Conservation (phyloP, 2,329 filamentous ascomycete genomes). For the Ceratocystis ficicola region DNA sequence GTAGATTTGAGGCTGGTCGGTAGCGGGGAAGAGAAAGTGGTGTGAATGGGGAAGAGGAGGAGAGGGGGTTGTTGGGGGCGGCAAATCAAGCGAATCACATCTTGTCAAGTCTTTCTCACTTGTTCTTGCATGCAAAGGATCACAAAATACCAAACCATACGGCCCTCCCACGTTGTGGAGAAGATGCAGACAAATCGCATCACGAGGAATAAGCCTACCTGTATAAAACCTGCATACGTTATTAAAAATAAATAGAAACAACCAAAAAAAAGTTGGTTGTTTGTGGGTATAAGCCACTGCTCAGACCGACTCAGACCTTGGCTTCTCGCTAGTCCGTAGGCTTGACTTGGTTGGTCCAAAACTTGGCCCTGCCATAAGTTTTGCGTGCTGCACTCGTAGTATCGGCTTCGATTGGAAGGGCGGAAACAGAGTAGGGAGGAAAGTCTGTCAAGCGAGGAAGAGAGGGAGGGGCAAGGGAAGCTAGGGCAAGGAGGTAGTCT, state of each 20-base stretch:
- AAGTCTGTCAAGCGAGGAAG: not conserved
- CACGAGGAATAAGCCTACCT: not conserved
- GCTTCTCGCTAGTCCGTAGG: not conserved
- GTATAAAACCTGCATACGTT: too few relatives aligned
- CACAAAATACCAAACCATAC: not conserved
- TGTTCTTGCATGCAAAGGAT: not conserved
- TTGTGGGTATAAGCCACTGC: not conserved
- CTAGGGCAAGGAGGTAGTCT: not conserved
- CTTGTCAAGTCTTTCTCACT: not conserved
- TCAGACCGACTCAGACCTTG: not conserved
- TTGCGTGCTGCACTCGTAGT: not conserved
- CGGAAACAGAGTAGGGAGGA: not conserved
- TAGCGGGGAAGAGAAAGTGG: not conserved
- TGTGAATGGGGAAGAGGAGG: not conserved
- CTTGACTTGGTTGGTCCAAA: not conserved
- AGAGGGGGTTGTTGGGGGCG: not conserved
- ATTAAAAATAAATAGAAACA: not conserved
- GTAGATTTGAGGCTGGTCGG: not conserved
- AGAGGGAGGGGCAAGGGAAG: not conserved
- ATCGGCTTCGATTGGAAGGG: not conserved
- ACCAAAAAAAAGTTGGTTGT: not conserved
- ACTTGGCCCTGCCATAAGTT: not conserved
- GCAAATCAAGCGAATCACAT: constrained; percentile 1
- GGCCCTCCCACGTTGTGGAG: not conserved
- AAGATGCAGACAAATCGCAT: not conserved